Conservation (phyloP, 2,329 filamentous ascomycete species). For the Cercospora janseana region DNA sequence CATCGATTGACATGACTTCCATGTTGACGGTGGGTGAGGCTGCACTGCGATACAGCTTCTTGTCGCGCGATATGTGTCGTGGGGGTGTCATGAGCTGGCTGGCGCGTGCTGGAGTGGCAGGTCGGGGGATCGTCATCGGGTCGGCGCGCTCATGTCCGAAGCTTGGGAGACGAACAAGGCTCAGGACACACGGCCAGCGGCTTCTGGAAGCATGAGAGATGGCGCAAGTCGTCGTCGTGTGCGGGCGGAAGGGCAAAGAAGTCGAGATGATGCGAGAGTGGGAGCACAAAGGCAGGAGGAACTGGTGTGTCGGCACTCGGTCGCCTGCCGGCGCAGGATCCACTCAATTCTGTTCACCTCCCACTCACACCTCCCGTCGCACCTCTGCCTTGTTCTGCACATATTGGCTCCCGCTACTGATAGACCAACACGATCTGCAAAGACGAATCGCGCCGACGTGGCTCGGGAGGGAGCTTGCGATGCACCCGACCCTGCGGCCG, state of each 20-base stretch:
- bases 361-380: not conserved
- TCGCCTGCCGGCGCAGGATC: slow-evolving; percentile 2
- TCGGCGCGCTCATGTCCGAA: not conserved
- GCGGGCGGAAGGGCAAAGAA: not conserved
- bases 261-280: not conserved
- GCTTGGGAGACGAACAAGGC: not conserved
- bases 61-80: not conserved
- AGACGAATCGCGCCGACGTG: too few species aligned
- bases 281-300: not conserved
- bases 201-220: not conserved
- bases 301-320: slow-evolving; percentile 10
- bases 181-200: slow-evolving; percentile 3
- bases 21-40: slow-evolving; percentile 1
- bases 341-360: not conserved
- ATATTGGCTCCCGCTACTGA: too few species aligned
- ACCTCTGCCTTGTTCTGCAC: not conserved
- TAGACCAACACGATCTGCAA: too few species aligned
- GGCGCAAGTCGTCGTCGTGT: not conserved
- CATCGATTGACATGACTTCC: slow-evolving; percentile 23
- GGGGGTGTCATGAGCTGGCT: slow-evolving; percentile 2
- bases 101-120: not conserved
- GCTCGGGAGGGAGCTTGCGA: not conserved
- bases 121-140: not conserved
- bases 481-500: not conserved
- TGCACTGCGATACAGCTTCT: not conserved